These are phyloP conservation scores for Trichoderma brevicompactum DNA, from an alignment of 2,329 filamentous ascomycete genomes.

Conservation along the genomic window DNA sequence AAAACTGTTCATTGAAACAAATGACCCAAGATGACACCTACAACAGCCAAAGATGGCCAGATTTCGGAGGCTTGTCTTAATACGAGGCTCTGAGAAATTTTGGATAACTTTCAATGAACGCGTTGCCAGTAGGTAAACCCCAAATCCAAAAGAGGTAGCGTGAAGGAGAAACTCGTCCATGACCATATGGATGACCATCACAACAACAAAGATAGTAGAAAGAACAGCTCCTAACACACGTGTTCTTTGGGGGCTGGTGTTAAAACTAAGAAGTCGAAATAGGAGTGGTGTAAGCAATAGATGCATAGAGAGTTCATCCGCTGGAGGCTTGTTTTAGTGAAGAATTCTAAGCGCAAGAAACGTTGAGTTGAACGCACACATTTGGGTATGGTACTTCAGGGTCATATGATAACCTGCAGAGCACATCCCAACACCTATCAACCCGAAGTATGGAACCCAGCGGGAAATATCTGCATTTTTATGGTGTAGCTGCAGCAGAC, in stretches of 20 bases:
- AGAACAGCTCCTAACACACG: constrained; percentile 34
- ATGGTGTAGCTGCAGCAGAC: constrained; percentile 36
- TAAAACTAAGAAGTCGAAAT: constrained; percentile 41
- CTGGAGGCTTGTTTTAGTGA: constrained; percentile 30
- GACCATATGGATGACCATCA: constrained; percentile 49
- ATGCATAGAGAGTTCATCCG: constrained; percentile 49
- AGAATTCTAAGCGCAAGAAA: not conserved
- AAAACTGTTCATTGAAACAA: too few relatives aligned
- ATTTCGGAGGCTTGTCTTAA: not conserved
- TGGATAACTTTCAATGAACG: not conserved
- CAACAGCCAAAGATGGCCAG: too few relatives aligned
- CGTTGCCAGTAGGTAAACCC: constrained; percentile 34
- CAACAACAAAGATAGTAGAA: constrained; percentile 36
- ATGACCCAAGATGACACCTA: too few relatives aligned
- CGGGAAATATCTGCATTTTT: constrained; percentile 36
- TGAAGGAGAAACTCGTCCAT: constrained; percentile 50
- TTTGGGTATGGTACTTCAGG: constrained; percentile 43
- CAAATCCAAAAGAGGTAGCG: constrained; percentile 42
- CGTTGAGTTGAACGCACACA: constrained; percentile 37
- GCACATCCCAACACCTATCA: constrained; percentile 44
- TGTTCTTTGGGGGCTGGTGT: constrained; percentile 36
- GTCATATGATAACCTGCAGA: constrained; percentile 44
- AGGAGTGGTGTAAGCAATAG: constrained; percentile 35
- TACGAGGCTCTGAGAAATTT: not conserved
- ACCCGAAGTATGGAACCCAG: constrained; percentile 44